A percentile compares a stretch with the other conserved stretches of the same genome.
phyloP scores from a whole-genome alignment of 352 stramenopile genomes.

The Phytopythium helicoides region DNA sequence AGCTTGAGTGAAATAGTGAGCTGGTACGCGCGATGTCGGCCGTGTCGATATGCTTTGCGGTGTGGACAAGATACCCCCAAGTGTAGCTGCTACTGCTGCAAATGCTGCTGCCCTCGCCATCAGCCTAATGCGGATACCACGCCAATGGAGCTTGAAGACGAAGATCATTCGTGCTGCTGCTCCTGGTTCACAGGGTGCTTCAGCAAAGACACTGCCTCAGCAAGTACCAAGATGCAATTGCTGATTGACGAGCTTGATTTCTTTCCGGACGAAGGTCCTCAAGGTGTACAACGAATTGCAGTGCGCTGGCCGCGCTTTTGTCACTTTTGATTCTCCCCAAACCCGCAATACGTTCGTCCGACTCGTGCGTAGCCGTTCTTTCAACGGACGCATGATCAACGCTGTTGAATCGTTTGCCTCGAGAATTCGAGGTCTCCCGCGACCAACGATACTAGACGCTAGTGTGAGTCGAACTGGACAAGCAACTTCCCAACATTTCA shows the following conservation, averaged over 20 bases:
- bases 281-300: constrained; percentile 52
- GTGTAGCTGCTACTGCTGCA: constrained; percentile 40
- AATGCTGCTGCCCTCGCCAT: constrained; percentile 35
- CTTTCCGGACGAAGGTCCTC: constrained; percentile 62
- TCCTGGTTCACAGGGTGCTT: constrained; percentile 13
- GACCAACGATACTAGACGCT: constrained; percentile 15
- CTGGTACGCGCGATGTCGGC: constrained; percentile 52
- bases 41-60: constrained; percentile 50
- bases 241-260: constrained; percentile 71
- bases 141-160: neutral
- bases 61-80: constrained; percentile 28
- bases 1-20: constrained; percentile 34
- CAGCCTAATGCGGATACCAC: neutral
- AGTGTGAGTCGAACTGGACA: constrained; percentile 23
- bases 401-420: constrained; percentile 24
- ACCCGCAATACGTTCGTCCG: constrained; percentile 61
- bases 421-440: constrained; percentile 14
- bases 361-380: constrained; percentile 42
- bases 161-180: neutral
- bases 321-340: constrained; percentile 63
- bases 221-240: constrained; percentile 20
- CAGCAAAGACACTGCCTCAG: constrained; percentile 9
- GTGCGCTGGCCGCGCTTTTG: constrained; percentile 67
- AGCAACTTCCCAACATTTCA: constrained; percentile 44
- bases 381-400: constrained; percentile 36